Evolutionary conservation across 2,329 filamentous ascomycete species (phyloP), one percentile per base, ranked within the genome.

Genomic region (Claviceps purpurea): DNA sequence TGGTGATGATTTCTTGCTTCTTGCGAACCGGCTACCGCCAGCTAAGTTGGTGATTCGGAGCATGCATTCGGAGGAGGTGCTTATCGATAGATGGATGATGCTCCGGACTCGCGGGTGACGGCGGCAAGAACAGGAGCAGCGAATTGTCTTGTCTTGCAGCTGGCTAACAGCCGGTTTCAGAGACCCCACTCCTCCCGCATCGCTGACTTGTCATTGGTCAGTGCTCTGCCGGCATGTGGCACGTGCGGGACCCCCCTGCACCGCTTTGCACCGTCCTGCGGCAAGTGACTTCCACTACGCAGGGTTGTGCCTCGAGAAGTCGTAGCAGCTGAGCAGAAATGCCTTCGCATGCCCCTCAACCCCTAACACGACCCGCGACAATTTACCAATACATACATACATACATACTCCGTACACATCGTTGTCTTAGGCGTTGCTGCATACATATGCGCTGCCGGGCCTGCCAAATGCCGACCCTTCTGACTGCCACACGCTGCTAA

Each of bases 331-430:
- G 26, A 34, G 10, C 30, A 34, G 30, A 34, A 11, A 34, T 50
- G 44, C 51, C 13, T 52, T 53, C 55, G 55, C 51, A 52, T 55
- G 52, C 46, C 49, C 42, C 51, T 11, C 41, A 34, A 34, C 30
- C 30, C 30, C 30, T 34, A 11, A 44, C 41, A 20, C 38, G 44
- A n/a, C 13, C 38, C 16, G 16, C 37, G 18, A 16, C 26, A 48
- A 20, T 39, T 18, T n/a, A 34, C 10, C 30, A 34, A 4, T 34
- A 24, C 22, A 22, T 22, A 22, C 22, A 22, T 24, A 24, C 22
- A 24, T 24, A 24, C 18, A 18, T 18, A 18, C 18, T 18, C 18
- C 18, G 18, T 18, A 18, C 24, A 11, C 11, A 18, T 46, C 13
- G 13, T 8, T 8, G 44, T 46, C 24, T n/a, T 8, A 18, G 30